Percentiles rank a stretch among this genome's conserved stretches.
These are phyloP conservation scores for Citrullus amarus DNA, from an alignment of 306 rosid genomes.

Conservation along the genomic window DNA sequence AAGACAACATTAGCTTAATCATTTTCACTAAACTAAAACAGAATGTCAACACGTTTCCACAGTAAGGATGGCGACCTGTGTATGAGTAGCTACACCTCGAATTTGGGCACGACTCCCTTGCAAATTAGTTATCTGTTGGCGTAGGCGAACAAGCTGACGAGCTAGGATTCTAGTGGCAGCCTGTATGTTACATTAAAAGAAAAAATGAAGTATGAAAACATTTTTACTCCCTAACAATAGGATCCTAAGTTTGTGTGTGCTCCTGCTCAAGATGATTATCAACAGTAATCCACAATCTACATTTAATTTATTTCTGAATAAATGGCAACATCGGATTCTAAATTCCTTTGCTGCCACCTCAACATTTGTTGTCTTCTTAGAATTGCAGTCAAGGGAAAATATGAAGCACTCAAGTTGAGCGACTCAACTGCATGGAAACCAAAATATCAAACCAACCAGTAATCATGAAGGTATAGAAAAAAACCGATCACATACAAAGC, in stretches of 20 bases:
- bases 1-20: background rate
- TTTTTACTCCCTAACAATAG: background rate
- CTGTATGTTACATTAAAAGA: slow-evolving; percentile 21
- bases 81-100: slow-evolving; percentile 92
- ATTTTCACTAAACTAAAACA: slow-evolving; percentile 3
- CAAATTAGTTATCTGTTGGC: slow-evolving; percentile 93
- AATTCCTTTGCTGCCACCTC: background rate
- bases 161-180: slow-evolving; percentile 89
- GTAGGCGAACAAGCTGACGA: slow-evolving; percentile 88
- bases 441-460: background rate
- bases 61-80: slow-evolving; percentile 45
- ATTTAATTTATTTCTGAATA: background rate
- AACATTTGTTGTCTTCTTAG: background rate
- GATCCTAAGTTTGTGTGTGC: background rate
- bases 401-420: background rate
- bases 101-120: slow-evolving; percentile 99
- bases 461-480: background rate
- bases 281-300: background rate
- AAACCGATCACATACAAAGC: background rate
- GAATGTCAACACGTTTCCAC: background rate
- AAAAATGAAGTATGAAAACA: background rate
- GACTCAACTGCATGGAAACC: background rate
- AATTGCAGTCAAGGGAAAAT: background rate
- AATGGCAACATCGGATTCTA: background rate
- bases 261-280: background rate